Conservation (phyloP, 2,329 filamentous ascomycete genomes). For the Nannizziopsis arthrosporioides region DNA sequence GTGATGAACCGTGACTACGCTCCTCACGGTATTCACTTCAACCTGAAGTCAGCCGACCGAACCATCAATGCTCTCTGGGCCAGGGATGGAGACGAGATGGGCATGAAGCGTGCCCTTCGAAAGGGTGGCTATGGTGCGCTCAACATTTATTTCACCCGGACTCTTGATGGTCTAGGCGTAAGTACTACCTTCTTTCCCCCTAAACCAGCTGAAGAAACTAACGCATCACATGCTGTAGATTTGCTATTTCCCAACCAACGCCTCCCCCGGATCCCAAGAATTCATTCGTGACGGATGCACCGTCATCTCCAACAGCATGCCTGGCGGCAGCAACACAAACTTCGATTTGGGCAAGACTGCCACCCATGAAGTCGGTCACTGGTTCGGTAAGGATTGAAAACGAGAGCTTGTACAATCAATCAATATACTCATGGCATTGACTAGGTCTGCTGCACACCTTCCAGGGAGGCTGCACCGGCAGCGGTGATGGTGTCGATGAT, state of each 20-base stretch:
- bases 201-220: neutral
- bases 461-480: constrained; percentile 20
- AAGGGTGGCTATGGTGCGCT: constrained; percentile 20
- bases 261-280: constrained; percentile 12
- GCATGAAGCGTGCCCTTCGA: constrained; percentile 16
- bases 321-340: constrained; percentile 16
- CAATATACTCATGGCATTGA: neutral
- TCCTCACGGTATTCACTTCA: constrained; percentile 14
- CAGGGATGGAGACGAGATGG: constrained; percentile 6
- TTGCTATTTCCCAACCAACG: constrained; percentile 15
- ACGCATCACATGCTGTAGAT: constrained; percentile 3
- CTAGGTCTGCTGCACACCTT: constrained; percentile 23
- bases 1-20: constrained; percentile 15
- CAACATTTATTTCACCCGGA: constrained; percentile 21
- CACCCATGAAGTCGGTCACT: constrained; percentile 26
- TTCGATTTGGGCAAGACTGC: constrained; percentile 21
- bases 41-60: constrained; percentile 5
- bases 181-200: neutral
- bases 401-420: neutral
- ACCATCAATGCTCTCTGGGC: constrained; percentile 16
- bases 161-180: constrained; percentile 9
- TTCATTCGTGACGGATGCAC: constrained; percentile 20
- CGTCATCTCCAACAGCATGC: constrained; percentile 17
- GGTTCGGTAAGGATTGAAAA: constrained; percentile 18
- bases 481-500: constrained; percentile 20